These are phyloP conservation scores for Fusarium continuum DNA, from an alignment of 2,329 filamentous ascomycete species.

Conservation along the genomic window DNA sequence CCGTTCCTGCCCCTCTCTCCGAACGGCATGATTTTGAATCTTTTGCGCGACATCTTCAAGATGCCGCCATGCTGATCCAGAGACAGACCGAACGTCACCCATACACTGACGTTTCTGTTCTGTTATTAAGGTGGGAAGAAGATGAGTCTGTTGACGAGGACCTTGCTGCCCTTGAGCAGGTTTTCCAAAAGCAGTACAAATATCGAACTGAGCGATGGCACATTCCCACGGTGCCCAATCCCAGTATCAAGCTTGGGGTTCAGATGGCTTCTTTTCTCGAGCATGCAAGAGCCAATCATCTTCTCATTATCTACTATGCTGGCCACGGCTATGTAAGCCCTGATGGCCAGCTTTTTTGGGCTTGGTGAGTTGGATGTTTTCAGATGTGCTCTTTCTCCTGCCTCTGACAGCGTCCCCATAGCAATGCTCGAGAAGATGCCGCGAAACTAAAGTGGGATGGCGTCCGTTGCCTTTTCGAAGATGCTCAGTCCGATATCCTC, in stretches of 20 bases:
- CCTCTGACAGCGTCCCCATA: slow-evolving; percentile 53
- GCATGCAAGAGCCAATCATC: slow-evolving; percentile 64
- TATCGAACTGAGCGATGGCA: slow-evolving; percentile 68
- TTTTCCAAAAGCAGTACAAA: slow-evolving; percentile 68
- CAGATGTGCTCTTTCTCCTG: slow-evolving; percentile 20
- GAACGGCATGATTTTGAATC: slow-evolving; percentile 72
- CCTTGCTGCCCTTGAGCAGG: slow-evolving; percentile 62
- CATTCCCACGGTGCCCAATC: slow-evolving; percentile 67
- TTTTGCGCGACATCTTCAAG: slow-evolving; percentile 73
- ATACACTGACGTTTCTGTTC: slow-evolving; percentile 67
- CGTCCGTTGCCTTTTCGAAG: slow-evolving; percentile 69
- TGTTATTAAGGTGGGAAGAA: slow-evolving; percentile 71
- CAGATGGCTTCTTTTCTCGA: slow-evolving; percentile 69
- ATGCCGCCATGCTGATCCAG: slow-evolving; percentile 74
- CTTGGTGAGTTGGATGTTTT: slow-evolving; percentile 62
- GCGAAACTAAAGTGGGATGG: slow-evolving; percentile 70
- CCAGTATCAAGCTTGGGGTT: slow-evolving; percentile 68
- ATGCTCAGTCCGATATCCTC: slow-evolving; percentile 70
- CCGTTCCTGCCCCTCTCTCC: slow-evolving; percentile 48
- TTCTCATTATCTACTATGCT: slow-evolving; percentile 72
- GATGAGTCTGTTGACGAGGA: slow-evolving; percentile 64
- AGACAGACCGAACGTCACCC: slow-evolving; percentile 67
- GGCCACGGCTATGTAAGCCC: slow-evolving; percentile 67
- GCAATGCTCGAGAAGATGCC: slow-evolving; percentile 66
- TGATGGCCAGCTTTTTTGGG: slow-evolving; percentile 72